Percentiles rank a stretch among this genome's conserved stretches.
These are phyloP conservation scores for Sarcomyxa edulis DNA, from an alignment of 768 basidiomycete genomes.

Conservation along the genomic window DNA sequence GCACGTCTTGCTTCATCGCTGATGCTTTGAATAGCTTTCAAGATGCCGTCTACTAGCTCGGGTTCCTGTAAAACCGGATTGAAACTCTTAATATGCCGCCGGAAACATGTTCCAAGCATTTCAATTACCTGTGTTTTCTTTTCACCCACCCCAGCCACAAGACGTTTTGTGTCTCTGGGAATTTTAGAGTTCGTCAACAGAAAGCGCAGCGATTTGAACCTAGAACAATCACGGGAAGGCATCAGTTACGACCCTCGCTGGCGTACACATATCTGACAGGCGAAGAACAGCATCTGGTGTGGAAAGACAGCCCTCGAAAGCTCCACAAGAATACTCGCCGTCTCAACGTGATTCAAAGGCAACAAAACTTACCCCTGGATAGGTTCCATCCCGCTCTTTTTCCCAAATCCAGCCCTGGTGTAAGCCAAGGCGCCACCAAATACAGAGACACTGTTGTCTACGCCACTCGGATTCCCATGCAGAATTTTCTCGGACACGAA, in stretches of 20 bases:
- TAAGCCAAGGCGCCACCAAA: conserved; percentile 92
- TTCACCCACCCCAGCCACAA: conserved; percentile 85
- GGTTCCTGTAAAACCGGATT: conserved; percentile 67
- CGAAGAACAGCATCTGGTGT: neutral
- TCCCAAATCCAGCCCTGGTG: conserved; percentile 73
- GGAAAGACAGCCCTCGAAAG: neutral
- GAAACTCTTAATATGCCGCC: no score
- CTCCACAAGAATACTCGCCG: neutral
- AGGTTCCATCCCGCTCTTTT: conserved; percentile 76
- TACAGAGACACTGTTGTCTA: conserved; percentile 93
- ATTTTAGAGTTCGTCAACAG: conserved; percentile 91
- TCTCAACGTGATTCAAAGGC: no score
- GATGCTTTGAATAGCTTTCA: conserved; percentile 80
- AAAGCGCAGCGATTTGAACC: conserved; percentile 89
- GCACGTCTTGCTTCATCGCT: conserved; percentile 75
- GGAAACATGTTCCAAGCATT: no score
- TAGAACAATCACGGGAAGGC: no score
- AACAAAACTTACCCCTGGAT: conserved; percentile 85
- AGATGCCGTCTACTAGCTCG: conserved; percentile 70
- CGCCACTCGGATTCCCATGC: conserved; percentile 95
- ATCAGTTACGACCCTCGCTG: conserved; percentile 3
- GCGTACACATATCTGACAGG: conserved; percentile 9
- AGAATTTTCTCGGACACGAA: conserved; percentile 94
- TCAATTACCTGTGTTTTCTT: conserved; percentile 60
- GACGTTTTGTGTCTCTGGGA: conserved; percentile 88